Base-by-base conservation (phyloP, 2,329 filamentous ascomycete genomes). In the Diaporthe sp. region DNA sequence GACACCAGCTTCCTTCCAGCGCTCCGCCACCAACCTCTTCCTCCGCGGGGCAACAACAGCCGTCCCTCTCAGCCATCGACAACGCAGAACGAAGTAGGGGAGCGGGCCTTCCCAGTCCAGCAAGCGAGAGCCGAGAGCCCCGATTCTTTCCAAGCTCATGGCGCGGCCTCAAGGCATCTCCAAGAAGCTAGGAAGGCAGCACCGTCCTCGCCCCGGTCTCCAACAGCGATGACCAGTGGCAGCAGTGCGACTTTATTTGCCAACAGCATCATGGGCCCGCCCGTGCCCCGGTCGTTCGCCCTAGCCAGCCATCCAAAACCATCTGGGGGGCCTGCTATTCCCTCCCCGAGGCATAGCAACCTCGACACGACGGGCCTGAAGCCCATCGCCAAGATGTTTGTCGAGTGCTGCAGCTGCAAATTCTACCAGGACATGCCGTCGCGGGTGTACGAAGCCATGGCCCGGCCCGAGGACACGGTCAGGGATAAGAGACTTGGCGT, bases 391-490 rank as follows among this genome's bases (percentile, higher is more conserved):
- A 93, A 92, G 83, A 89, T 92, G 85, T 88, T 93, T 39, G 90
- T 92, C 17, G 87, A 92, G 79, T 93, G 91, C 81, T 93, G 91
- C 82, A 85, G 83, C 73, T 93, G 91, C 85, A 88, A 87, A 72
- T 92, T 89, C 81, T 91, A 90, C 80, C 90, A 92, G 78, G 91
- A 93, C 80, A 89, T 93, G 88, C 91, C 91, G 5, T 89, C 87
- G 68, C 88, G 89, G 72, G 84, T 92, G 30, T 92, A 92, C 80
- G 89, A 92, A 78, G 90, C 88, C 79, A 92, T 92, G 90, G 88
- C 88, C 7, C 88, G 88, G 76, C 89, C 90, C 0, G 87, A 90
- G 61, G 86, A 86, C 5, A 82, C 90, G 17, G 84, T 92, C 17
- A 86, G 87, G 70, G 87, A 89, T 65, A 85, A 85, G 71, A 81